Percentiles rank a stretch among this genome's conserved stretches.
These are phyloP conservation scores for Hemisphaericaspora xylofermentans DNA, from an alignment of 1,139 yeast genomes.

Conservation along the genomic window DNA sequence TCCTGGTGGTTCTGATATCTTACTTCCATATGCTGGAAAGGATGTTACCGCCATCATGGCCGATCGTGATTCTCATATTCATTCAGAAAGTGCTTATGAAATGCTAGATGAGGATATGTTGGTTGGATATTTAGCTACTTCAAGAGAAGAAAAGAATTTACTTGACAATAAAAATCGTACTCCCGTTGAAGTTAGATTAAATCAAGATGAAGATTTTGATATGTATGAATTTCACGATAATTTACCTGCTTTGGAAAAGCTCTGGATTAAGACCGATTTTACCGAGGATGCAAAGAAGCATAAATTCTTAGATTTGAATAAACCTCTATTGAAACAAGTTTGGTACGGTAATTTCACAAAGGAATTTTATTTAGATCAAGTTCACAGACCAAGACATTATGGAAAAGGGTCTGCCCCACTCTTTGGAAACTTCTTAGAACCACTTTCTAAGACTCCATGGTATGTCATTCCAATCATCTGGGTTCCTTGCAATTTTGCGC, in stretches of 20 bases:
- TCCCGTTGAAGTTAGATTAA: constrained; percentile 43
- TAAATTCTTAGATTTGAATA: constrained; percentile 79
- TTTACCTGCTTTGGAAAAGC: constrained; percentile 68
- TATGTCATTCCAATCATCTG: constrained; percentile 83
- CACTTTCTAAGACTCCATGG: constrained; percentile 50
- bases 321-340: constrained; percentile 80
- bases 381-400: constrained; percentile 92
- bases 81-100: constrained; percentile 85
- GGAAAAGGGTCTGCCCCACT: constrained; percentile 83
- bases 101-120: constrained; percentile 74
- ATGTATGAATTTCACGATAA: constrained; percentile 54
- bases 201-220: constrained; percentile 18
- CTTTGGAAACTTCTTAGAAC: constrained; percentile 50
- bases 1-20: constrained; percentile 82
- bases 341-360: constrained; percentile 70
- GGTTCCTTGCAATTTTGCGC: constrained; percentile 73
- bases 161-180: constrained; percentile 41
- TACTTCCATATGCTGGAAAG: constrained; percentile 76
- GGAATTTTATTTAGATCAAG: constrained; percentile 91
- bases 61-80: constrained; percentile 68
- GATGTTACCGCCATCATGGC: constrained; percentile 79
- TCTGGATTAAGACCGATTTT: constrained; percentile 78
- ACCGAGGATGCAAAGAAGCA: constrained; percentile 69
- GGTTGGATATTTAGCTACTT: constrained; percentile 47
- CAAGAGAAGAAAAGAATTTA: constrained; percentile 43